phyloP scores from a whole-genome alignment of 73 alveolate genomes.

The Durusdinium trenchii region DNA sequence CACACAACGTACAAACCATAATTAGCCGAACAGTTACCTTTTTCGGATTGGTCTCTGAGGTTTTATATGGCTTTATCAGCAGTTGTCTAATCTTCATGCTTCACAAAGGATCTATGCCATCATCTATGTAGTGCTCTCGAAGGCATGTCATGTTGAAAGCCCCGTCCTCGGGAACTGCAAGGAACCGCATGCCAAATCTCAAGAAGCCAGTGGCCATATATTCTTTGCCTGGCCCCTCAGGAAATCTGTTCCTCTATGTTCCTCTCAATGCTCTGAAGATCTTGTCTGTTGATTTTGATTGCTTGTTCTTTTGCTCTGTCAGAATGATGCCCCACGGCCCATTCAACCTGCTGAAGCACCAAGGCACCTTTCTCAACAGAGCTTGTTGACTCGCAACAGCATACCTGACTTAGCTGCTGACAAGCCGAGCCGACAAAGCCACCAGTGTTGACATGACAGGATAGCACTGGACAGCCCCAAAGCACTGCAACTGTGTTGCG shows the following conservation, averaged over 20 bases:
- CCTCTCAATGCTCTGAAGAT: background rate
- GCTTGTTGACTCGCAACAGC: slow-evolving; percentile 90
- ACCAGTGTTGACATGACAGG: too few relatives aligned
- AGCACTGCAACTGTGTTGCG: background rate
- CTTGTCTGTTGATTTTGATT: background rate
- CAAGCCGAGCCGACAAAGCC: background rate
- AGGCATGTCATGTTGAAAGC: background rate
- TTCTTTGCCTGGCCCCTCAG: slow-evolving; percentile 61
- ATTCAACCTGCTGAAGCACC: too few relatives aligned
- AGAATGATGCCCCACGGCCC: background rate
- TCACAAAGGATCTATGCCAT: too few relatives aligned
- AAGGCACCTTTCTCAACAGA: slow-evolving; percentile 19
- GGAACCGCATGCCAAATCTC: slow-evolving; percentile 70
- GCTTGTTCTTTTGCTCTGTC: background rate
- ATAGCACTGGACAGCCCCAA: too few relatives aligned
- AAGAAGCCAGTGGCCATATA: slow-evolving; percentile 65
- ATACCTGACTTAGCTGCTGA: background rate
- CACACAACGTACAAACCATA: background rate
- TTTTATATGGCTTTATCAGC: too few relatives aligned
- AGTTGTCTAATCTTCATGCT: too few relatives aligned
- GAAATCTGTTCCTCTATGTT: background rate
- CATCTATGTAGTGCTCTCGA: too few relatives aligned
- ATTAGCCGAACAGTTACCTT: too few relatives aligned
- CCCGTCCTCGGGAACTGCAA: slow-evolving; percentile 43
- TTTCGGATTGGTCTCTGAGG: background rate